Conservation (phyloP, 768 basidiomycete genomes). For the Boletus patriciae region DNA sequence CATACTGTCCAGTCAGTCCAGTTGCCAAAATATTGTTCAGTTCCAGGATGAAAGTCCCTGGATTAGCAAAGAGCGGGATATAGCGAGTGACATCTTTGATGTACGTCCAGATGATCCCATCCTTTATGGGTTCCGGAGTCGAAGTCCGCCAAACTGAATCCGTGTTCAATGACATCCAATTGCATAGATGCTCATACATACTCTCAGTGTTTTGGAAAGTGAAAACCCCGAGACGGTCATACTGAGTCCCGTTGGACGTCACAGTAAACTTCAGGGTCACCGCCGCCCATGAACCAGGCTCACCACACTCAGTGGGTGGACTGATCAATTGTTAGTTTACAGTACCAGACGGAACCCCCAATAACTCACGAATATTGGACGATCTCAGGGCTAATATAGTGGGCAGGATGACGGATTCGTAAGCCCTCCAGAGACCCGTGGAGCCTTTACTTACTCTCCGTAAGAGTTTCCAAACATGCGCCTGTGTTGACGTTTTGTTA, state of each 20-base stretch:
- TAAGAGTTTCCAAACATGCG: conserved; percentile 74
- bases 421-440: neutral
- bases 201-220: conserved; percentile 79
- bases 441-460: conserved; percentile 48
- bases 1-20: conserved; percentile 64
- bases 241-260: conserved; percentile 76
- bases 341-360: neutral
- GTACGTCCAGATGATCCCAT: conserved; percentile 78
- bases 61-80: conserved; percentile 64
- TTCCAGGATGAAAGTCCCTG: conserved; percentile 70
- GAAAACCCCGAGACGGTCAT: conserved; percentile 69
- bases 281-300: conserved; percentile 69
- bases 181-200: conserved; percentile 32
- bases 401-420: neutral
- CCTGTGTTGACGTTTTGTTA: conserved; percentile 33
- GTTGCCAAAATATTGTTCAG: conserved; percentile 66
- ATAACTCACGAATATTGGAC: conserved; percentile 56
- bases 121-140: conserved; percentile 68
- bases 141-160: conserved; percentile 73
- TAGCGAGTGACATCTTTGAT: conserved; percentile 76
- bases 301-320: conserved; percentile 71
- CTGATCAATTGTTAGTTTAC: conserved; percentile 34
- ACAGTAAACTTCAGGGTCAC: conserved; percentile 77
- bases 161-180: neutral
- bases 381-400: conserved; percentile 52